phyloP scores from a whole-genome alignment of 768 basidiomycete genomes.

The Paxillus involutus region DNA sequence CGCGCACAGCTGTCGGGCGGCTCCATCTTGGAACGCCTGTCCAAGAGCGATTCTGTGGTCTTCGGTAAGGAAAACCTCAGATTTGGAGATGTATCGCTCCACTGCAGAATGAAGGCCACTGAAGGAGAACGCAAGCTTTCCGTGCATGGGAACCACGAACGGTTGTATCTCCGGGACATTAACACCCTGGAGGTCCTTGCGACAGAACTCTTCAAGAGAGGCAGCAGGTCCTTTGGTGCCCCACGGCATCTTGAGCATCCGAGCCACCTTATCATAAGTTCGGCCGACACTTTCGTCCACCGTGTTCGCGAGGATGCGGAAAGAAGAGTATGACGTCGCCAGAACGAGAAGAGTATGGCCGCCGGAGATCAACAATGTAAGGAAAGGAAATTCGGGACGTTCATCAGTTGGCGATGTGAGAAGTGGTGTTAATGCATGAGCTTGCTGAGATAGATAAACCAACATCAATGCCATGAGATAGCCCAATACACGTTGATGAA shows the following conservation, averaged over 20 bases:
- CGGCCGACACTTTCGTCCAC: constrained; percentile 76
- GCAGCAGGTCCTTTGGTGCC: constrained; percentile 67
- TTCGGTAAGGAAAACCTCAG: constrained; percentile 29
- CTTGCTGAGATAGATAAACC: constrained; percentile 60
- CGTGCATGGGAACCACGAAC: constrained; percentile 50
- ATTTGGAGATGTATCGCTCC: constrained; percentile 53
- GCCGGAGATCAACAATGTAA: constrained; percentile 88
- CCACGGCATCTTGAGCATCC: constrained; percentile 67
- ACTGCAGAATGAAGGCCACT: constrained; percentile 72
- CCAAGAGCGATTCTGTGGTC: constrained; percentile 48
- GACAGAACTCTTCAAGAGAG: constrained; percentile 75
- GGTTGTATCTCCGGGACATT: constrained; percentile 32
- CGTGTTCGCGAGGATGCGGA: constrained; percentile 72
- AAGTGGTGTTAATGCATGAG: constrained; percentile 81
- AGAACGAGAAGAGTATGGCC: constrained; percentile 91
- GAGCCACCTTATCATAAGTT: constrained; percentile 81
- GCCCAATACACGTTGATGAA: not conserved
- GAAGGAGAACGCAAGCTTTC: constrained; percentile 73
- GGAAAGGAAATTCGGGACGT: constrained; percentile 74
- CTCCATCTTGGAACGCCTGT: constrained; percentile 70
- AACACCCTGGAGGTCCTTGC: constrained; percentile 20
- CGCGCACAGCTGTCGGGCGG: constrained; percentile 69
- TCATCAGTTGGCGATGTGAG: constrained; percentile 52
- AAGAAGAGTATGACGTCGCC: constrained; percentile 55
- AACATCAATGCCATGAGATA: not conserved